phyloP scores from a whole-genome alignment of 495 filamentous ascomycete genomes.

The Penicillium silybi region DNA sequence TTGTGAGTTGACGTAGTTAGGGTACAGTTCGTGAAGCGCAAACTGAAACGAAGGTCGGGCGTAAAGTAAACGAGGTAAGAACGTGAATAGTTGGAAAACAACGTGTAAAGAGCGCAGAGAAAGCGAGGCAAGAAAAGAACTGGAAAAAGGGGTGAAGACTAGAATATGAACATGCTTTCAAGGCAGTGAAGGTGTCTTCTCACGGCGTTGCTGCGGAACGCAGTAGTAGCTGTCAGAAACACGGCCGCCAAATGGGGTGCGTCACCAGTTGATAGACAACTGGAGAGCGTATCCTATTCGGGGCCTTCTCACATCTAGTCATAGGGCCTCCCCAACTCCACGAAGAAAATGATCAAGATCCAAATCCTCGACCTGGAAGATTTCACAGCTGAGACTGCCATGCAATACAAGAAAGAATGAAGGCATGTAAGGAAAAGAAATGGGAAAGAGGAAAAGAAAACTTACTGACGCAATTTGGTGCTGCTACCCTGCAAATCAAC shows the following conservation, averaged over 20 bases:
- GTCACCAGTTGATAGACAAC: slow-evolving; percentile 16
- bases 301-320: slow-evolving; percentile 9
- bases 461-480: slow-evolving; percentile 22
- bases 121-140: neutral
- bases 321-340: neutral
- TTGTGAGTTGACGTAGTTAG: neutral
- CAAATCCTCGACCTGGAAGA: neutral
- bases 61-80: neutral
- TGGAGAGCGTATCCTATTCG: slow-evolving; percentile 7
- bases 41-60: neutral
- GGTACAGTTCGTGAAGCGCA: neutral
- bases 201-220: neutral
- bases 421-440: neutral
- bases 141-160: neutral
- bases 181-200: slow-evolving; percentile 2
- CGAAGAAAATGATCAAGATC: neutral
- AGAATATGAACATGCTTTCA: slow-evolving; percentile 13
- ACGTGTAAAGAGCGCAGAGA: neutral
- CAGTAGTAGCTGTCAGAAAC: neutral
- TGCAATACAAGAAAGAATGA: slow-evolving; percentile 9
- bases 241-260: neutral
- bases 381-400: slow-evolving; percentile 3
- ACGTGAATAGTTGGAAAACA: neutral
- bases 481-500: slow-evolving; percentile 3
- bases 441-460: slow-evolving; percentile 2